Percentiles rank a stretch among this genome's conserved stretches.
Evolutionary conservation across 441 rosid species (phyloP).

Genomic region (Breynia disticha): DNA sequence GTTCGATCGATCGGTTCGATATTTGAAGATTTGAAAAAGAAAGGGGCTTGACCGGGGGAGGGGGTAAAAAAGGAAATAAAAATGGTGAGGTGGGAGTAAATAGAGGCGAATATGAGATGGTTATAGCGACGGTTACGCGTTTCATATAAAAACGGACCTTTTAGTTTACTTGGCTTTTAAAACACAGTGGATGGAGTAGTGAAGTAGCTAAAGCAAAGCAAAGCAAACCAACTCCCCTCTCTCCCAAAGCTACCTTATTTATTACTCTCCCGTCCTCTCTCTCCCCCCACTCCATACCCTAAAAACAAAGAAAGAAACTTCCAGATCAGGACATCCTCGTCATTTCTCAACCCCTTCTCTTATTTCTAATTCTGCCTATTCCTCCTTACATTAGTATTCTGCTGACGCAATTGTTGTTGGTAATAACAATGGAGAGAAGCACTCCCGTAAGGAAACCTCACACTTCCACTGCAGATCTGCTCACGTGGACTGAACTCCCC

Average conservation of each 20-base stretch:
- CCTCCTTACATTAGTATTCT: neutral
- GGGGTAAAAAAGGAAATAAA: too few species aligned
- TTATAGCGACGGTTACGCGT: neutral
- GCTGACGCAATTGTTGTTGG: neutral
- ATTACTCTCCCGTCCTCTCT: conserved; percentile 2
- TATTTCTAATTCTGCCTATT: neutral
- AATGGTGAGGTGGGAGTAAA: too few species aligned
- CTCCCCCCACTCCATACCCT: neutral
- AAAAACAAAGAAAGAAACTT: conserved; percentile 6
- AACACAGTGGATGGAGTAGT: conserved; percentile 11
- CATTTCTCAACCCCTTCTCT: neutral
- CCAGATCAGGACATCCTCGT: too few species aligned
- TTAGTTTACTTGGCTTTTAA: conserved; percentile 24
- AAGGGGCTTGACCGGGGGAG: too few species aligned
- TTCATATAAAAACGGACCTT: too few species aligned
- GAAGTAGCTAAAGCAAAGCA: too few species aligned
- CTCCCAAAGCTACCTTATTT: neutral
- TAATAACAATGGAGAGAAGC: conserved; percentile 58
- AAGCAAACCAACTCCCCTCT: neutral
- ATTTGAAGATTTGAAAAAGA: too few species aligned
- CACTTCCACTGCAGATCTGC: conserved; percentile 95
- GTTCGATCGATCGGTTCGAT: too few species aligned
- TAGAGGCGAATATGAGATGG: neutral
- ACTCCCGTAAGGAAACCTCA: conserved; percentile 87
- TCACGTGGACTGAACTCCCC: conserved; percentile 84